phyloP scores from a whole-genome alignment of 768 basidiomycete species.

The Leccinum arenicola region DNA sequence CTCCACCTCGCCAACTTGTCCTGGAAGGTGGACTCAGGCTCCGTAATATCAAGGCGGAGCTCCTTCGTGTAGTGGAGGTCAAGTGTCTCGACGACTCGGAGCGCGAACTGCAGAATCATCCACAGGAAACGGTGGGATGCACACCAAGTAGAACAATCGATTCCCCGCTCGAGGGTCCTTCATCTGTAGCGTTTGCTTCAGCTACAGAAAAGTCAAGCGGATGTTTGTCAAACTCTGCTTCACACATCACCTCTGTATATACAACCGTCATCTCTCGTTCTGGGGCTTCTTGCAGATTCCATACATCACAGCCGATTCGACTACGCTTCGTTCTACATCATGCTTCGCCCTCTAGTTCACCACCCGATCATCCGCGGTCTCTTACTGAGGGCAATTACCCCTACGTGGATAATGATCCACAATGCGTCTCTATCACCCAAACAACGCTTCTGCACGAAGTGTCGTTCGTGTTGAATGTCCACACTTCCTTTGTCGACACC shows the following conservation, averaged over 20 bases:
- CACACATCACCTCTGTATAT: constrained; percentile 41
- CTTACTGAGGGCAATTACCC: constrained; percentile 43
- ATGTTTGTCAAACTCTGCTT: constrained; percentile 41
- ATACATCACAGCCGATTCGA: constrained; percentile 67
- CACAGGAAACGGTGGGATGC: constrained; percentile 16
- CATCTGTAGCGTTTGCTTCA: constrained; percentile 25
- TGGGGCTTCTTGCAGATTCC: constrained; percentile 91
- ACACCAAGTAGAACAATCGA: constrained; percentile 14
- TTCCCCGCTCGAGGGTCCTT: constrained; percentile 30
- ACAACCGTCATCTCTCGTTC: constrained; percentile 71
- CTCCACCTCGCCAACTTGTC: constrained; percentile 66
- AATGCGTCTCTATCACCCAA: constrained; percentile 78
- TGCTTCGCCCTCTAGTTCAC: constrained; percentile 47
- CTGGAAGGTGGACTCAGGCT: constrained; percentile 69
- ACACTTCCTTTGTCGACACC: constrained; percentile 75
- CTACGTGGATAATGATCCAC: constrained; percentile 54
- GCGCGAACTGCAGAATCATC: constrained; percentile 31
- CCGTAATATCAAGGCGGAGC: constrained; percentile 77
- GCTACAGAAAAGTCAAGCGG: constrained; percentile 31
- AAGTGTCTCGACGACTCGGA: constrained; percentile 41
- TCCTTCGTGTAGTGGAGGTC: constrained; percentile 64
- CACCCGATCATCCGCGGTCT: constrained; percentile 43
- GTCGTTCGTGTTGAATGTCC: constrained; percentile 70
- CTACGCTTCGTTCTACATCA: constrained; percentile 82
- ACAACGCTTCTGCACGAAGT: constrained; percentile 81